Evolutionary conservation across 345 rosid genomes (phyloP), one percentile per base, ranked within the genome.

Genomic region (Dimocarpus longan): DNA sequence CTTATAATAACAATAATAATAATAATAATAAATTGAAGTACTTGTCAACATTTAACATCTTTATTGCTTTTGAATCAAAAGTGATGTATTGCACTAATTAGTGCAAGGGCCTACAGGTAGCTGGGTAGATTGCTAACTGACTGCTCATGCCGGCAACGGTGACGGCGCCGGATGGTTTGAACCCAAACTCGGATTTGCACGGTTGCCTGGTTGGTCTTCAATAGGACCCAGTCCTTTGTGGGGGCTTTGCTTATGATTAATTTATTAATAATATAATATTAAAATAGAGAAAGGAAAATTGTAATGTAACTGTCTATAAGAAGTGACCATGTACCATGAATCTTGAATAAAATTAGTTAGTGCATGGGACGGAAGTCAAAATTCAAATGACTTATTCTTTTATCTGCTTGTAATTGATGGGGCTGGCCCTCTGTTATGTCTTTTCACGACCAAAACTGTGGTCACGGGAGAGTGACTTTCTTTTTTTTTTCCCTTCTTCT

Each of bases 291-390:
- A 43, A 42, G 9, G 13, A 66, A 66, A 16, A 72, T 18, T 39
- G 22, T 18, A 18, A 4, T 57, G 11, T 18, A 54, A 39, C 5
- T 5, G 6, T 19, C 37, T 0, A 4, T 32, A 32, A 32, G 37
- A 78, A 63, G 75, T 62, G 88, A 70, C 85, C 66, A 79, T 32
- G 73, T 83, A 54, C 82, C 0, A 67, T 71, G 86, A 81, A 86
- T 83, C 78, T 66, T 54, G 26, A 59, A 24, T 10, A 43, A 69
- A 67, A 18, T 18, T 39, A 39, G 71, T 39, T 67, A 16, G 28
- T 68, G 48, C 48, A 40, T 40, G 11, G 21, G 12, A 19, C 42
- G 2, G 1, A 16, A 40, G 75, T 71, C 64, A 71, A 54, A 54
- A 28, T 54, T 10, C 26, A 8, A 32, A 54, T n/a, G 48, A 37